phyloP scores from a whole-genome alignment of 305 asterid genomes.

The Fraxinus greggii region DNA sequence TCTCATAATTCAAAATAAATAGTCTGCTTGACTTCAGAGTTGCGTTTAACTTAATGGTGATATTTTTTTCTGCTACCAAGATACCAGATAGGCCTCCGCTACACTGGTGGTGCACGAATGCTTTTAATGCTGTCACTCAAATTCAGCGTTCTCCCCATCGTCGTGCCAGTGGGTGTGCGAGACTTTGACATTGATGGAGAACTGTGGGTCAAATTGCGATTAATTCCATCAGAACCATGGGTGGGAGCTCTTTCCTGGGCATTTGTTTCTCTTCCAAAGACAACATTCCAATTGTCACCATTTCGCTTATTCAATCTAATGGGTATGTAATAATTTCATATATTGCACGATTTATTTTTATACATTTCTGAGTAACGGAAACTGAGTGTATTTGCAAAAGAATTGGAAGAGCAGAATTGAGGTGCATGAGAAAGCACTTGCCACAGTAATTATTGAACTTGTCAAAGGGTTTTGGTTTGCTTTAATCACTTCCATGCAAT shows the following conservation, averaged over 20 bases:
- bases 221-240: slow-evolving; percentile 92
- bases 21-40: slow-evolving; percentile 6
- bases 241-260: slow-evolving; percentile 99
- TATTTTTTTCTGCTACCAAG: slow-evolving; percentile 40
- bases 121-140: slow-evolving; percentile 75
- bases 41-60: slow-evolving; percentile 8
- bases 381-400: slow-evolving; percentile 12
- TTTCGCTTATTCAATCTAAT: slow-evolving; percentile 90
- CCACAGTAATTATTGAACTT: background rate
- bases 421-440: slow-evolving; percentile 12
- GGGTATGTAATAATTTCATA: slow-evolving; percentile 53
- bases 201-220: slow-evolving; percentile 82
- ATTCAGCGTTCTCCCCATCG: slow-evolving; percentile 68
- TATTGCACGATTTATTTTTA: slow-evolving; percentile 3
- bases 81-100: slow-evolving; percentile 91
- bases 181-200: slow-evolving; percentile 95
- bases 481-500: background rate
- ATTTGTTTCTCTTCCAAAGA: slow-evolving; percentile 89
- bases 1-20: slow-evolving; percentile 2
- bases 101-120: slow-evolving; percentile 97
- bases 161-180: slow-evolving; percentile 85
- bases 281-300: slow-evolving; percentile 83
- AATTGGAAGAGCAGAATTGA: slow-evolving; percentile 5
- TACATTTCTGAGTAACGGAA: background rate
- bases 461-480: background rate